Evolutionary conservation across 2,329 filamentous ascomycete genomes (phyloP), one percentile per base, ranked within the genome.

Genomic region (Leptographium procerum): DNA sequence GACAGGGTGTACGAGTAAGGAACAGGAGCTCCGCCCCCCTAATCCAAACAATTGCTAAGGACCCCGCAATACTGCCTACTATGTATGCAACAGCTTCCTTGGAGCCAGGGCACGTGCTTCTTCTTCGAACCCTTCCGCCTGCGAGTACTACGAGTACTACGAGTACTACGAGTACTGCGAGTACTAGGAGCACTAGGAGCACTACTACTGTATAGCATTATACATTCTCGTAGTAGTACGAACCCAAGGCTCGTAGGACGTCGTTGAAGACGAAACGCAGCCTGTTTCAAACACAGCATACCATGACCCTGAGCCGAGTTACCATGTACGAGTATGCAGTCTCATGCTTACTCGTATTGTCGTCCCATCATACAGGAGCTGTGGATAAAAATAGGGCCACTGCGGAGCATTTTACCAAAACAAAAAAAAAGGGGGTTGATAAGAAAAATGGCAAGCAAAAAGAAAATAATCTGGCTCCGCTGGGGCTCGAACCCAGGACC

Each of bases 401-500:
- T n/a, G n/a, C n/a, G n/a, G n/a, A n/a, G n/a, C 4, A 22, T 40
- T 40, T 16, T 40, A 40, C 11, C 6, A 16, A 28, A 57, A 36
- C n/a, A 31, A 47, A 48, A 53, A 36, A 31, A n/a, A n/a, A n/a
- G n/a, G n/a, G n/a, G n/a, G n/a, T n/a, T n/a, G n/a, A n/a, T n/a
- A n/a, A n/a, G n/a, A n/a, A n/a, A n/a, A n/a, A n/a, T n/a, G n/a
- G n/a, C 3, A 16, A 33, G 14, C 34, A 40, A 29, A 58, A 45
- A 56, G 61, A 61, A 64, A 64, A 16, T 1, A 43, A 55, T 63
- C 16, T 50, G 63, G 50, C 50, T 63, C 60, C 62, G 59, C 63
- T 65, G 63, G 62, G 63, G 63, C 54, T 65, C 63, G 63, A 65
- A 65, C 63, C 62, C 63, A 65, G 63, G 62, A 65, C 63, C 63